Percentiles rank a stretch among this genome's conserved stretches.
Conservation (phyloP, 345 rosid species). For the Trapa incisa region DNA sequence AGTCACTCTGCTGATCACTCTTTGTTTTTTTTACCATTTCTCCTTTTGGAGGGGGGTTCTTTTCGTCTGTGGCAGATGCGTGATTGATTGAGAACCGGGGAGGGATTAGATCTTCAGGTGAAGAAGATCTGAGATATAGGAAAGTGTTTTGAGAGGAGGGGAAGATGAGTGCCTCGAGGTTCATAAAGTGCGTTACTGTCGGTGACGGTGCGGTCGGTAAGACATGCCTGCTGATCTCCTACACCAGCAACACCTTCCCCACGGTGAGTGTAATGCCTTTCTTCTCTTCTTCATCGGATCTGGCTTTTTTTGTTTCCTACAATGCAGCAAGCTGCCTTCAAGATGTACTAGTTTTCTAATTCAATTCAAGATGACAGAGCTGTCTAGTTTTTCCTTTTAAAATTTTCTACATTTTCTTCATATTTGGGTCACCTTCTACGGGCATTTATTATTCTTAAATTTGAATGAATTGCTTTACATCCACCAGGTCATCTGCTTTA, state of each 20-base stretch:
- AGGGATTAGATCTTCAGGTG: slow-evolving; percentile 6
- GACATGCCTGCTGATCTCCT: slow-evolving; percentile 88
- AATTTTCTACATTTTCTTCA: too few relatives aligned
- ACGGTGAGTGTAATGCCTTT: slow-evolving; percentile 30
- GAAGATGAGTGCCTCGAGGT: slow-evolving; percentile 82
- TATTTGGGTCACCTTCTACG: too few relatives aligned
- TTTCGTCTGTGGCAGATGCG: slow-evolving; percentile 1
- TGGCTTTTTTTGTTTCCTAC: not conserved
- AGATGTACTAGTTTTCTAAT: not conserved
- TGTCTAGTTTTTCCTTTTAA: not conserved
- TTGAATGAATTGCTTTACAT: too few relatives aligned
- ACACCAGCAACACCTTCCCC: slow-evolving; percentile 95
- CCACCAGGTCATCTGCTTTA: too few relatives aligned
- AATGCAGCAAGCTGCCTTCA: not conserved
- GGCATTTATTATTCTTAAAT: too few relatives aligned
- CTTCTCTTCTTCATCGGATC: not conserved
- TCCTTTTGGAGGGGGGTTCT: not conserved
- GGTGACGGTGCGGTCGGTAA: slow-evolving; percentile 97
- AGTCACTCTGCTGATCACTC: not conserved
- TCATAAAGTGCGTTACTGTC: slow-evolving; percentile 94
- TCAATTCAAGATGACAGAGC: not conserved
- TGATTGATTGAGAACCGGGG: slow-evolving; percentile 4
- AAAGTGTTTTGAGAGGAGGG: not conserved
- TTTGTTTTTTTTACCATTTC: not conserved
- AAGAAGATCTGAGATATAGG: slow-evolving; percentile 6